These are phyloP conservation scores for Lachancea sp. DNA, from an alignment of 805 yeast species.

Conservation along the genomic window DNA sequence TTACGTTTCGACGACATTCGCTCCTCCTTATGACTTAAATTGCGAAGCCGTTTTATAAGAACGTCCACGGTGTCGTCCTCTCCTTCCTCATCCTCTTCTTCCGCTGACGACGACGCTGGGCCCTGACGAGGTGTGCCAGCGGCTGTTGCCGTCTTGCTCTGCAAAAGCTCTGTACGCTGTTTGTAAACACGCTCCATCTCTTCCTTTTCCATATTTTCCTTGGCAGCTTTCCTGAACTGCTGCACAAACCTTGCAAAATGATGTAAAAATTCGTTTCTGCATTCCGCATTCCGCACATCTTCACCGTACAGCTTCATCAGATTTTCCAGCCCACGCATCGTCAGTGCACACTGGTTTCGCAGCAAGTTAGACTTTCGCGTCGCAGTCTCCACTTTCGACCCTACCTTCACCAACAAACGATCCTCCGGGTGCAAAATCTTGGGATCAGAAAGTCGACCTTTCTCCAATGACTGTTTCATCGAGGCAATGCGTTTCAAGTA, in stretches of 20 bases:
- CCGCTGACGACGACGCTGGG: background rate
- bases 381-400: constrained; percentile 50
- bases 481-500: constrained; percentile 44
- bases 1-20: constrained; percentile 3
- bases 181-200: constrained; percentile 62
- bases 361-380: constrained; percentile 46
- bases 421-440: constrained; percentile 63
- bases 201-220: constrained; percentile 59
- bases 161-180: constrained; percentile 50
- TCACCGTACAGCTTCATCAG: constrained; percentile 71
- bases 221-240: constrained; percentile 58
- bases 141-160: constrained; percentile 4
- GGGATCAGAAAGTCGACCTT: constrained; percentile 60
- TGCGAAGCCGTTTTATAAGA: constrained; percentile 24
- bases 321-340: constrained; percentile 48
- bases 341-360: constrained; percentile 43
- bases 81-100: constrained; percentile 6
- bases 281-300: constrained; percentile 45
- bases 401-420: constrained; percentile 46
- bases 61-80: constrained; percentile 22
- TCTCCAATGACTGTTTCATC: constrained; percentile 47
- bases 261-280: constrained; percentile 54
- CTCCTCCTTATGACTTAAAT: constrained; percentile 12
- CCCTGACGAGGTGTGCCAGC: background rate
- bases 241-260: constrained; percentile 54